Conservation (phyloP, 2,329 filamentous ascomycete species). For the Stromatinia cepivora region DNA sequence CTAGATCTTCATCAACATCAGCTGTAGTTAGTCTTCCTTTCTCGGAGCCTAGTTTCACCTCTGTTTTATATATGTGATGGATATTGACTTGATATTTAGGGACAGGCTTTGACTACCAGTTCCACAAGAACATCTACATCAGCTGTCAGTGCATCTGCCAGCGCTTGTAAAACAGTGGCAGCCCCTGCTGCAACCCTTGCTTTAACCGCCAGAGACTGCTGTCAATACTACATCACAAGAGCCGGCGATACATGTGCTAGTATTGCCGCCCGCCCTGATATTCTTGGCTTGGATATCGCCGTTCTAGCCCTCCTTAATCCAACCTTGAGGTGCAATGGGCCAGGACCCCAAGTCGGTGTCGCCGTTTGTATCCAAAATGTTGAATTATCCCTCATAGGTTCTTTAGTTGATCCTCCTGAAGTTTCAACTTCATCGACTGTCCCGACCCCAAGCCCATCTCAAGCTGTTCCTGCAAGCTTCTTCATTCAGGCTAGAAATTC, state of each 20-base stretch:
- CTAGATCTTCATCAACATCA: not conserved
- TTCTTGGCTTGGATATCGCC: not conserved
- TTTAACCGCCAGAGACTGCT: not conserved
- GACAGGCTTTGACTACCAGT: not conserved
- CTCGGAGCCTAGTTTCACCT: rapidly evolving
- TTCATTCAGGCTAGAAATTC: constrained; percentile 1
- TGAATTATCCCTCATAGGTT: not conserved
- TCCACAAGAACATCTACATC: not conserved
- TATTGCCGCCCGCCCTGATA: not conserved
- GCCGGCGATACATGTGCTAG: constrained; percentile 4
- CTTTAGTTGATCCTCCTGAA: not conserved
- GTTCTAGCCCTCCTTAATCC: constrained; percentile 6
- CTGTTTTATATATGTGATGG: not conserved
- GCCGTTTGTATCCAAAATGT: constrained; percentile 1
- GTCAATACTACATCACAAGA: not conserved
- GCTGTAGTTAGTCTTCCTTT: not conserved
- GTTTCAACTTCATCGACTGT: not conserved
- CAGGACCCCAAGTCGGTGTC: constrained; percentile 5
- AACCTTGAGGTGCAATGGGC: not conserved
- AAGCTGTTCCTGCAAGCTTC: not conserved
- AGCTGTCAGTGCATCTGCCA: not conserved
- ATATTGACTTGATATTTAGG: not conserved
- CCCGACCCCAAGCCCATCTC: not conserved
- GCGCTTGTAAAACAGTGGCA: not conserved
- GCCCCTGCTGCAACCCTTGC: not conserved